These are phyloP conservation scores for Tuber microsphaerosporum DNA, from an alignment of 495 filamentous ascomycete genomes.

Conservation along the genomic window DNA sequence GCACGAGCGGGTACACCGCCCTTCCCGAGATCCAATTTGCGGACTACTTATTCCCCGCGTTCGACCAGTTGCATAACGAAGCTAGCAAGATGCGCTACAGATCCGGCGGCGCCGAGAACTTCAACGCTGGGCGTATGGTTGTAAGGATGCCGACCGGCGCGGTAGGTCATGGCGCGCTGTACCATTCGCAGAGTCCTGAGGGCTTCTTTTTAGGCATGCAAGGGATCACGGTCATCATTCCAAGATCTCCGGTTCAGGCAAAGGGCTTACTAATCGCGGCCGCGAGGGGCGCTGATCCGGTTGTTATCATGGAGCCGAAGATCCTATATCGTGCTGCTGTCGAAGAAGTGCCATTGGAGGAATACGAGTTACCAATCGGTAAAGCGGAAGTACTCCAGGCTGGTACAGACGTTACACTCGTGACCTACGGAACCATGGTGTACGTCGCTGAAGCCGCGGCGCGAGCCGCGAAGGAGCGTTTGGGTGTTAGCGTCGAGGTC, in stretches of 20 bases:
- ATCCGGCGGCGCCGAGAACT: slow-evolving; percentile 59
- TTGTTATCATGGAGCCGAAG: slow-evolving; percentile 96
- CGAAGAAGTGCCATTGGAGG: slow-evolving; percentile 79
- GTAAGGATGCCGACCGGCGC: slow-evolving; percentile 90
- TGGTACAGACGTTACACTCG: slow-evolving; percentile 74
- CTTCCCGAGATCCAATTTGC: slow-evolving; percentile 97
- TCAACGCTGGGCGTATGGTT: slow-evolving; percentile 69
- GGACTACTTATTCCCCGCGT: slow-evolving; percentile 93
- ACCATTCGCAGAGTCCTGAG: slow-evolving; percentile 93
- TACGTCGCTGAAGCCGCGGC: slow-evolving; percentile 82
- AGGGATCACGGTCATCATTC: slow-evolving; percentile 81
- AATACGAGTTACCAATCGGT: slow-evolving; percentile 77
- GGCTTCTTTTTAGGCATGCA: slow-evolving; percentile 87
- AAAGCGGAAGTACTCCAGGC: slow-evolving; percentile 83
- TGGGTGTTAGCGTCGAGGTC: slow-evolving; percentile 74
- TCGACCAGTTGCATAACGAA: slow-evolving; percentile 96
- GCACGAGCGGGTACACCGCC: slow-evolving; percentile 84
- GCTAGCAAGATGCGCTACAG: slow-evolving; percentile 88
- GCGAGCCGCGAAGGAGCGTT: slow-evolving; percentile 67
- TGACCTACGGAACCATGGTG: slow-evolving; percentile 87
- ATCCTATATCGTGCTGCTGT: slow-evolving; percentile 89
- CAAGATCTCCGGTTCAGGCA: slow-evolving; percentile 80
- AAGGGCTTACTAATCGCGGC: slow-evolving; percentile 79
- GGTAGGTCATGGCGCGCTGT: slow-evolving; percentile 92
- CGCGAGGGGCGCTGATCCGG: slow-evolving; percentile 76